phyloP scores from a whole-genome alignment of 805 yeast genomes.

The Wickerhamomyces bovis region DNA sequence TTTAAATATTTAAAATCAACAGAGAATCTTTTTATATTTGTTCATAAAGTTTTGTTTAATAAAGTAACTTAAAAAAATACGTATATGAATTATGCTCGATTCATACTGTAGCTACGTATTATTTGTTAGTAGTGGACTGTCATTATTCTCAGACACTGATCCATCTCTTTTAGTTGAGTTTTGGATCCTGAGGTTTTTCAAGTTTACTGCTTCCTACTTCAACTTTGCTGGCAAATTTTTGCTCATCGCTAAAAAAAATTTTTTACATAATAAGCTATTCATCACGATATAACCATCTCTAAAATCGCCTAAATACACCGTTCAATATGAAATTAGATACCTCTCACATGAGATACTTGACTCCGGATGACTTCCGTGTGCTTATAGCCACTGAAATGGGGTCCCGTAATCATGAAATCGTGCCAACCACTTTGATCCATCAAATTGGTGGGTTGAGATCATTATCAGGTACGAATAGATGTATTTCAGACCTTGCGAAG shows the following conservation, averaged over 20 bases:
- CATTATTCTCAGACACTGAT: too few species aligned
- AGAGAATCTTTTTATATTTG: background rate
- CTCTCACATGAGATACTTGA: conserved; percentile 86
- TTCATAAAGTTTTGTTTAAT: background rate
- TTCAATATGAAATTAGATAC: conserved; percentile 81
- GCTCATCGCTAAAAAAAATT: background rate
- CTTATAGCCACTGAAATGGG: conserved; percentile 88
- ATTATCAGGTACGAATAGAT: conserved; percentile 67
- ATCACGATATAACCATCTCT: background rate
- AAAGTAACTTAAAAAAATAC: background rate
- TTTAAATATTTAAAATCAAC: background rate
- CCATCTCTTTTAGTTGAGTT: too few species aligned
- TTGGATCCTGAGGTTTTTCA: too few species aligned
- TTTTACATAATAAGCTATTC: background rate
- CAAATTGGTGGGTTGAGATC: conserved; percentile 74
- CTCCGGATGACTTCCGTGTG: conserved; percentile 85
- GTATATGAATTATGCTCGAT: background rate
- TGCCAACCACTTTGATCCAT: conserved; percentile 81
- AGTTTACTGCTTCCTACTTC: too few species aligned
- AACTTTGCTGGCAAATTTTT: background rate
- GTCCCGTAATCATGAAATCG: conserved; percentile 88
- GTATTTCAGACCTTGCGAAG: conserved; percentile 84
- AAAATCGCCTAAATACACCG: background rate
- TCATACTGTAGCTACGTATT: background rate
- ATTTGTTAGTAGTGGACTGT: too few species aligned